Conservation (phyloP, 192 early-diverging fungal species). For the Coemansia sp. region DNA sequence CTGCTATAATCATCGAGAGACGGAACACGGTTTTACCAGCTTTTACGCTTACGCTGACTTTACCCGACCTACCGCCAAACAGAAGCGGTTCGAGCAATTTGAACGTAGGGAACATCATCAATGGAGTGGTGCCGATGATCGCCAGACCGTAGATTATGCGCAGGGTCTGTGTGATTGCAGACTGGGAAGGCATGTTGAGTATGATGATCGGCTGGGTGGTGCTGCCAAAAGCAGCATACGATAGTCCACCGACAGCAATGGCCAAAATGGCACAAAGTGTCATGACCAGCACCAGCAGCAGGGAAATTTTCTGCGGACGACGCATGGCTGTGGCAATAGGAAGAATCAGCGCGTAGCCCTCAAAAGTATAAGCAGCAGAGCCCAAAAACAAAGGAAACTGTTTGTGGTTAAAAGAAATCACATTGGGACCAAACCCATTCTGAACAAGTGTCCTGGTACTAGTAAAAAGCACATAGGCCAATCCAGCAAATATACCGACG, state of each 20-base stretch:
- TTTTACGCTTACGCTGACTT: slow-evolving; percentile 72
- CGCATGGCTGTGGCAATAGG: slow-evolving; percentile 77
- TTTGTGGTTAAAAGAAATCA: slow-evolving; percentile 65
- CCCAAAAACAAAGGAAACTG: slow-evolving; percentile 87
- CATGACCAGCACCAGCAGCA: slow-evolving; percentile 74
- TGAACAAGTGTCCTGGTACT: slow-evolving; percentile 39
- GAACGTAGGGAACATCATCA: slow-evolving; percentile 88
- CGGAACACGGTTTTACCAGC: slow-evolving; percentile 80
- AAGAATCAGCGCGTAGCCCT: slow-evolving; percentile 80
- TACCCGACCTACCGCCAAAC: slow-evolving; percentile 74
- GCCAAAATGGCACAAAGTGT: slow-evolving; percentile 73
- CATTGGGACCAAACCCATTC: slow-evolving; percentile 61
- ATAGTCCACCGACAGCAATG: slow-evolving; percentile 73
- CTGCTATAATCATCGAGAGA: slow-evolving; percentile 58
- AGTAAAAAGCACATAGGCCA: slow-evolving; percentile 72
- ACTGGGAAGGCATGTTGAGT: slow-evolving; percentile 74
- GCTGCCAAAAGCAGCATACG: slow-evolving; percentile 84
- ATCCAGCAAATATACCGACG: slow-evolving; percentile 82
- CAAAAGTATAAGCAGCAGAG: slow-evolving; percentile 88
- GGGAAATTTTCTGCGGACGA: slow-evolving; percentile 77
- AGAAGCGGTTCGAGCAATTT: slow-evolving; percentile 81
- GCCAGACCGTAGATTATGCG: slow-evolving; percentile 89
- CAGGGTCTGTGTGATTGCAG: slow-evolving; percentile 62
- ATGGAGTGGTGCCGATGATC: slow-evolving; percentile 85
- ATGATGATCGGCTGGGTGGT: slow-evolving; percentile 83